Percentiles rank a stretch among this genome's conserved stretches.
These are phyloP conservation scores for Pythium chondricola DNA, from an alignment of 352 stramenopile genomes.

Conservation along the genomic window DNA sequence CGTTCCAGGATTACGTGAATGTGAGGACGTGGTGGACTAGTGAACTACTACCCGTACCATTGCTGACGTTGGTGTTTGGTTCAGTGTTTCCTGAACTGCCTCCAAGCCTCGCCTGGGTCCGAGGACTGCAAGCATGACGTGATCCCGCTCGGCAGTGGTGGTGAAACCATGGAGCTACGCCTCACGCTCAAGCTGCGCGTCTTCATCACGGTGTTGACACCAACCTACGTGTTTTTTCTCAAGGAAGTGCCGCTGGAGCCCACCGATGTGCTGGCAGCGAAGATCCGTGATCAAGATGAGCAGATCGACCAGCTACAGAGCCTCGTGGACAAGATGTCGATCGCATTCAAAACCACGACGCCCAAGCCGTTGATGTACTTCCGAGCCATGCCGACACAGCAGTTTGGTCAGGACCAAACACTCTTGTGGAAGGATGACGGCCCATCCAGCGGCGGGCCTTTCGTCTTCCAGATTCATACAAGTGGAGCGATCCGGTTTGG, in stretches of 20 bases:
- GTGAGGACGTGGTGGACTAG: background rate
- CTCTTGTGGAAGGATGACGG: conserved; percentile 3
- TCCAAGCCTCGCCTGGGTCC: background rate
- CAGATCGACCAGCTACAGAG: background rate
- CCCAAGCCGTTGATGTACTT: background rate
- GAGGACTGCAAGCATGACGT: background rate
- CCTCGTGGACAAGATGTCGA: background rate
- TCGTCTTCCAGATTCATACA: background rate
- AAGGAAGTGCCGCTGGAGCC: background rate
- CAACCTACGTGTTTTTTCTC: background rate
- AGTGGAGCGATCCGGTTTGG: conserved; percentile 1
- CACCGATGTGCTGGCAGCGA: background rate
- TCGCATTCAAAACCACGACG: background rate
- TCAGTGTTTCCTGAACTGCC: background rate
- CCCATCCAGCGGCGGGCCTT: background rate
- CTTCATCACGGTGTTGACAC: background rate
- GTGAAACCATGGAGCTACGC: background rate
- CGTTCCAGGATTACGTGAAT: background rate
- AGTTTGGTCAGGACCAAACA: background rate
- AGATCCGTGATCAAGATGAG: background rate
- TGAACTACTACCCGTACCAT: too few species aligned
- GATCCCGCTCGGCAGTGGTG: background rate
- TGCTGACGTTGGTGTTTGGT: too few species aligned
- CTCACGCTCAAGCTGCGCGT: background rate
- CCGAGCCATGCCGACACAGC: background rate